Conservation (phyloP, 306 rosid genomes). For the Macrotyloma uniflorum region DNA sequence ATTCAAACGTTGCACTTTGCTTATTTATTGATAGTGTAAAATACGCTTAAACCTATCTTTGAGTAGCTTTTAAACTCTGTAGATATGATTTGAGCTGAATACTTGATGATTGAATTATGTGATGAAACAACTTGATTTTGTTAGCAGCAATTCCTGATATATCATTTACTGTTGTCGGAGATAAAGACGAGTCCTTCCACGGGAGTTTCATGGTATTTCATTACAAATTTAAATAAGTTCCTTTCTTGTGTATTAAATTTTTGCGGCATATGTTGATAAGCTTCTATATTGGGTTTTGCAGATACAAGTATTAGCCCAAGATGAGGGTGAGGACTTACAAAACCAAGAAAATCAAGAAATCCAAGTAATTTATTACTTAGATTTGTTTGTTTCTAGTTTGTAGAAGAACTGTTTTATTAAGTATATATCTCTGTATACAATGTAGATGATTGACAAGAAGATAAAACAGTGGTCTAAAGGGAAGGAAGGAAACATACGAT, state of each 20-base stretch:
- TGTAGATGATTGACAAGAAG: conserved; percentile 74
- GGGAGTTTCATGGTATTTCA: conserved; percentile 65
- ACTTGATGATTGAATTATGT: conserved; percentile 6
- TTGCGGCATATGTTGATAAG: conserved; percentile 37
- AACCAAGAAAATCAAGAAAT: conserved; percentile 63
- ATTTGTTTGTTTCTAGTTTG: conserved; percentile 22
- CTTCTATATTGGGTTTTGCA: conserved; percentile 40
- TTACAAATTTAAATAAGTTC: conserved; percentile 8
- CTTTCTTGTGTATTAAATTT: not conserved
- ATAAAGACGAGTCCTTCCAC: conserved; percentile 56
- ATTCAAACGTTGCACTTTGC: not conserved
- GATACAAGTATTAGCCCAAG: conserved; percentile 66
- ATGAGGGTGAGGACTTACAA: conserved; percentile 49
- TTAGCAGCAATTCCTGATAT: conserved; percentile 51
- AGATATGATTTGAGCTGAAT: conserved; percentile 18
- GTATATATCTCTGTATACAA: conserved; percentile 30
- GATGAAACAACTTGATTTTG: conserved; percentile 38
- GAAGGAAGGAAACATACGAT: conserved; percentile 93
- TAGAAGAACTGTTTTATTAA: conserved; percentile 17
- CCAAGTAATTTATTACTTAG: conserved; percentile 53
- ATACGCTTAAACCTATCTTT: not conserved
- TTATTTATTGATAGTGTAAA: not conserved
- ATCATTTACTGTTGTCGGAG: conserved; percentile 45
- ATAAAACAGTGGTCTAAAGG: conserved; percentile 87
- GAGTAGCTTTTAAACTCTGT: conserved; percentile 3